Conservation (phyloP, 345 rosid genomes). For the Brassica nigra region DNA sequence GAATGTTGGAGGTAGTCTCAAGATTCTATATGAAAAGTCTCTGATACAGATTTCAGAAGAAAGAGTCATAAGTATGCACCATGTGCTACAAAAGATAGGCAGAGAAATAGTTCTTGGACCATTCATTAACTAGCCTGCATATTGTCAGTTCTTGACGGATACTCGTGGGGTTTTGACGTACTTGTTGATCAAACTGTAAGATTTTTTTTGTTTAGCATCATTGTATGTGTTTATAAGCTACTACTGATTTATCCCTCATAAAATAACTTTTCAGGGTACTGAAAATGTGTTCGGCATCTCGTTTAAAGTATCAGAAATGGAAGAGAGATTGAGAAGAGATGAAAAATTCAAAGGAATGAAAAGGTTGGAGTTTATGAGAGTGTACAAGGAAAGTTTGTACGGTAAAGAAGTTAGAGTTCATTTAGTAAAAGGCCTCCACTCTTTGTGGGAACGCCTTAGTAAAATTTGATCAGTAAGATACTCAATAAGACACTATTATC, state of each 20-base stretch:
- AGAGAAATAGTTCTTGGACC: background rate
- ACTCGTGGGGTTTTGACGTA: background rate
- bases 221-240: background rate
- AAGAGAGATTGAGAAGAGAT: background rate
- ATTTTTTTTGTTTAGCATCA: background rate
- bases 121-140: background rate
- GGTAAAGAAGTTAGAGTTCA: conserved; percentile 8
- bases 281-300: conserved; percentile 5
- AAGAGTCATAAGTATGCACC: background rate
- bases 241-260: background rate
- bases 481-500: background rate
- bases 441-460: background rate
- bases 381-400: background rate
- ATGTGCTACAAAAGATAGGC: background rate
- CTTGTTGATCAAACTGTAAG: conserved; percentile 11
- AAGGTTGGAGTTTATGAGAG: background rate
- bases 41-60: background rate
- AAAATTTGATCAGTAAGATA: background rate
- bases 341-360: background rate
- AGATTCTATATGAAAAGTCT: background rate
- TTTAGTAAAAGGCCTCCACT: conserved; percentile 8
- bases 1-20: background rate
- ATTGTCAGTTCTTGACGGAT: background rate
- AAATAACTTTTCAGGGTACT: background rate
- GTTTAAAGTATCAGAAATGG: background rate